These are phyloP conservation scores for Hirschfeldia incana DNA, from an alignment of 345 rosid species.

Conservation along the genomic window DNA sequence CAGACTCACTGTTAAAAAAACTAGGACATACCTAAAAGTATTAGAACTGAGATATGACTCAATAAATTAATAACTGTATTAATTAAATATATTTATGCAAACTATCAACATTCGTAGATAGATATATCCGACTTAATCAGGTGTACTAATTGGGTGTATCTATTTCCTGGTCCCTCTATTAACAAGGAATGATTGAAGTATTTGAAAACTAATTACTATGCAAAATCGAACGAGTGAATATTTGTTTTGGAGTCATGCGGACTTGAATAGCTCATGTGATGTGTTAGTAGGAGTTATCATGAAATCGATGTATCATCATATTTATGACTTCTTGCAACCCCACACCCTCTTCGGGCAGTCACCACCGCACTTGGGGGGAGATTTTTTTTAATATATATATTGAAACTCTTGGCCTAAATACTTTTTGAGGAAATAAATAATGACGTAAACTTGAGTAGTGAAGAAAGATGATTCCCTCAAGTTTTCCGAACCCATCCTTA, in stretches of 20 bases:
- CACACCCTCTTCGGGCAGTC: not conserved
- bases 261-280: constrained; percentile 34
- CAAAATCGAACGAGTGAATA: not conserved
- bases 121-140: not conserved
- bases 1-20: not conserved
- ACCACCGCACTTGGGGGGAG: constrained; percentile 32
- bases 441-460: not conserved
- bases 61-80: not conserved
- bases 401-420: not conserved
- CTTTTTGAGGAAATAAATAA: not conserved
- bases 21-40: not conserved
- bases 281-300: constrained; percentile 30
- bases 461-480: not conserved
- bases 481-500: not conserved
- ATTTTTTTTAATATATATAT: not conserved
- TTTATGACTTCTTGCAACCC: constrained; percentile 27
- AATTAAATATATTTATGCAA: not conserved
- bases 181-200: not conserved
- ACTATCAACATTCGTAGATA: not conserved
- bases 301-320: constrained; percentile 36
- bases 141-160: not conserved
- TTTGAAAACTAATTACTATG: not conserved
- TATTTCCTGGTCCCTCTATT: not conserved
- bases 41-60: not conserved
- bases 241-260: constrained; percentile 18